Conservation (phyloP, 2,329 filamentous ascomycete species). For the Penicillium sp. region DNA sequence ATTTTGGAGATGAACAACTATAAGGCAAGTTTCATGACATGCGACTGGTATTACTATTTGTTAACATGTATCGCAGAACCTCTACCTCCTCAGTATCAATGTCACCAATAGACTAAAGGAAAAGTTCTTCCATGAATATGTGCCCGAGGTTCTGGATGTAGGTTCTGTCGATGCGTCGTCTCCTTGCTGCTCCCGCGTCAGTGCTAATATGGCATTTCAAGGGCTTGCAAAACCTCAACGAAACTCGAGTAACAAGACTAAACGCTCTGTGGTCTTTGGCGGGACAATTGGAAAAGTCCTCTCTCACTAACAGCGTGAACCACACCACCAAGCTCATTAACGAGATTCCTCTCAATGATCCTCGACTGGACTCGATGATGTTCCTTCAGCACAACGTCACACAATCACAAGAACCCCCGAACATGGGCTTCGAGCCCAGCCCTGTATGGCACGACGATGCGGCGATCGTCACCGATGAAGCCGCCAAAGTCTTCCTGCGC, state of each 20-base stretch:
- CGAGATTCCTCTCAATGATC: conserved; percentile 83
- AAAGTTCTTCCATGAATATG: conserved; percentile 93
- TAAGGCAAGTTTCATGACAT: conserved; percentile 49
- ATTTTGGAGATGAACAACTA: conserved; percentile 92
- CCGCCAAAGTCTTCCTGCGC: conserved; percentile 81
- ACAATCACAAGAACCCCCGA: conserved; percentile 73
- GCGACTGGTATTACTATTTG: conserved; percentile 6
- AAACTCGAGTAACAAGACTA: conserved; percentile 76
- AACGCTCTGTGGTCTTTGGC: conserved; percentile 83
- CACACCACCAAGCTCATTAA: conserved; percentile 66
- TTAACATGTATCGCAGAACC: conserved; percentile 56
- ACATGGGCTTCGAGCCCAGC: conserved; percentile 86
- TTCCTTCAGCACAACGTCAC: conserved; percentile 88
- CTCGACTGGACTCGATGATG: conserved; percentile 93
- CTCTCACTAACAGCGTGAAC: conserved; percentile 66
- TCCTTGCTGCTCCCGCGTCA: neutral
- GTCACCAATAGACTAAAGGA: conserved; percentile 98
- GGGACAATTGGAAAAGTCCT: conserved; percentile 71
- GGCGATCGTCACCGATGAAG: conserved; percentile 76
- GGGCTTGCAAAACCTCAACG: conserved; percentile 82
- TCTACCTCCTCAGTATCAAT: conserved; percentile 93
- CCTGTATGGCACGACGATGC: conserved; percentile 96
- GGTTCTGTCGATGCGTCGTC: conserved; percentile 27
- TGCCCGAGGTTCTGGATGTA: conserved; percentile 88
- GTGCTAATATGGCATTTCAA: conserved; percentile 16